Percentiles rank a stretch among this genome's conserved stretches.
phyloP scores from a whole-genome alignment of 2,329 filamentous ascomycete species.

The Pseudogymnoascus verrucosus region DNA sequence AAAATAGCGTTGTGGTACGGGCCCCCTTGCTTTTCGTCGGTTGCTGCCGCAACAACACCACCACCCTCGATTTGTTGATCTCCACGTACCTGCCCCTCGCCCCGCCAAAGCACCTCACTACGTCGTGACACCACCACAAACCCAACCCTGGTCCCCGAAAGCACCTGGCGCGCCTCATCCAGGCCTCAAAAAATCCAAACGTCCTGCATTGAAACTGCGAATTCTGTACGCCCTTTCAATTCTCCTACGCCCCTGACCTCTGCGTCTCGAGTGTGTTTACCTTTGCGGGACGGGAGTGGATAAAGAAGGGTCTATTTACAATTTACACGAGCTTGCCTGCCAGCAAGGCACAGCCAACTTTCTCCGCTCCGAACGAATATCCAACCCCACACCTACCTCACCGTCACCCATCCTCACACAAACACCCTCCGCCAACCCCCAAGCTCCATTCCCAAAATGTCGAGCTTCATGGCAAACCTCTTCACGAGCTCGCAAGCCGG shows the following conservation, averaged over 20 bases:
- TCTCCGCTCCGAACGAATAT: not conserved
- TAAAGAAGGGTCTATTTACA: not conserved
- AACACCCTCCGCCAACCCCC: not conserved
- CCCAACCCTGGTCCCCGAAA: not conserved
- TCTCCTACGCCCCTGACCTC: not conserved
- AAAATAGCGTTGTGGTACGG: not conserved
- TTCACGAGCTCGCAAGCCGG: slow-evolving; percentile 25
- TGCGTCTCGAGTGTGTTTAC: not conserved
- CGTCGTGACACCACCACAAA: not conserved
- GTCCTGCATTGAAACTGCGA: not conserved
- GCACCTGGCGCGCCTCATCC: not conserved
- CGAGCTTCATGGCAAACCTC: slow-evolving; percentile 30
- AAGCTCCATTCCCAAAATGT: slow-evolving; percentile 19
- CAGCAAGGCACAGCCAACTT: not conserved
- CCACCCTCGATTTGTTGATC: not conserved
- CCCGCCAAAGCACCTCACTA: not conserved
- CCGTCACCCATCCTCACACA: not conserved
- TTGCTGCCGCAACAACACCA: not conserved
- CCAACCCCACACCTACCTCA: not conserved
- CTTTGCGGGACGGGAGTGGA: not conserved
- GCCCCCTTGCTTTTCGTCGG: not conserved
- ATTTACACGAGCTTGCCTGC: not conserved
- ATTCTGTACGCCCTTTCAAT: not conserved
- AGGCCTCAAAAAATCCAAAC: not conserved
- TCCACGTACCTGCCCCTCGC: not conserved